Percentiles rank a stretch among this genome's conserved stretches.
phyloP scores from a whole-genome alignment of 768 basidiomycete genomes.

The Scleroderma bovista region DNA sequence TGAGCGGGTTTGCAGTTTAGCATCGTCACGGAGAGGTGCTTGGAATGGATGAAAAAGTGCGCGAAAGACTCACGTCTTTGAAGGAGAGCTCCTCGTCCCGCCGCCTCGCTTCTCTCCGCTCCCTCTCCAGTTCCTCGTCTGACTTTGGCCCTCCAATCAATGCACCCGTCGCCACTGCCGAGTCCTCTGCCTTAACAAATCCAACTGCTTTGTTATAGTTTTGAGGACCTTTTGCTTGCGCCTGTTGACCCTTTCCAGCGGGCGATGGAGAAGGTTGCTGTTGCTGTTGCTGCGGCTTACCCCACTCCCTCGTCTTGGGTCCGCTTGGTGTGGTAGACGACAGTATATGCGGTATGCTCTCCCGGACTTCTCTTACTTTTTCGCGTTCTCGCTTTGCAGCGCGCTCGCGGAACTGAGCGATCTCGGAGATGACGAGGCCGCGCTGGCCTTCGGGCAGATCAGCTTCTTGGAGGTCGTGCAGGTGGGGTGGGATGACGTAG shows the following conservation, averaged over 20 bases:
- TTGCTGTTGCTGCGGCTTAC: constrained; percentile 42
- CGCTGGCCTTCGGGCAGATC: constrained; percentile 93
- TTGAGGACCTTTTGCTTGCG: constrained; percentile 65
- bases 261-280: constrained; percentile 32
- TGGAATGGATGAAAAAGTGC: no score
- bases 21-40: not conserved
- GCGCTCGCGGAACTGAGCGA: constrained; percentile 92
- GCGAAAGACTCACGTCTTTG: constrained; percentile 61
- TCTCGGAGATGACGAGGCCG: constrained; percentile 91
- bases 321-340: constrained; percentile 52
- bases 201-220: constrained; percentile 74
- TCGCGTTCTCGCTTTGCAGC: constrained; percentile 89
- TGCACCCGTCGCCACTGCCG: constrained; percentile 31
- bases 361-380: constrained; percentile 74
- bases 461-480: constrained; percentile 93
- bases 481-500: constrained; percentile 91
- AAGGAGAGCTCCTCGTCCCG: constrained; percentile 83
- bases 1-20: not conserved
- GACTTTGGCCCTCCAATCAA: constrained; percentile 49
- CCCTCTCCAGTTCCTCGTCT: constrained; percentile 84
- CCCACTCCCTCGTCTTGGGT: constrained; percentile 77
- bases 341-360: constrained; percentile 44
- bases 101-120: constrained; percentile 68
- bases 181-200: constrained; percentile 71
- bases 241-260: constrained; percentile 38